Evolutionary conservation across 2,329 filamentous ascomycete species (phyloP), one percentile per base, ranked within the genome.

Genomic region (Cladosporium sp.): DNA sequence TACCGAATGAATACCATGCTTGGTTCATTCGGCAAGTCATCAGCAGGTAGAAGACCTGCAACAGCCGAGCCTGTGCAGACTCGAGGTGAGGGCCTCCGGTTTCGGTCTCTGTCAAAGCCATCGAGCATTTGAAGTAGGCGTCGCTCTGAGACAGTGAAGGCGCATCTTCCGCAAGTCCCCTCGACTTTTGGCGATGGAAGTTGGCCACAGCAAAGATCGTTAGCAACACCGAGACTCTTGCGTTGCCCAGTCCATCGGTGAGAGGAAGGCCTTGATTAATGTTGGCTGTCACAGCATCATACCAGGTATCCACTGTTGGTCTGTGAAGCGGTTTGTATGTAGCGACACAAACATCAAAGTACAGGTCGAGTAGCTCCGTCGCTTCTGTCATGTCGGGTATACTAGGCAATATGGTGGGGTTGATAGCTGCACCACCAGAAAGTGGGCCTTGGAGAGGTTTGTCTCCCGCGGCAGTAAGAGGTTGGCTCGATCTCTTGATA

Each of bases 321-420:
- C 78, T 68, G 57, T 83, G 79, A 17, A 83, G 58, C 50, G 82
- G 79, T 3, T 80, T 73, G 56, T 83, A 81, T 0, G 80, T 83
- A 0, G 80, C 78, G 17, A 80, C 78, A 6, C 78, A 80, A 51
- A 79, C 80, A 41, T 83, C 79, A 54, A 83, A 83, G 48, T 83
- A 83, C 6, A 79, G 67, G 7, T 71, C 68, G 4, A 83, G 64
- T 2, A 81, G 58, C 18, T 73, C 70, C 62, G 67, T 47, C 29
- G 73, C 67, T 39, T 72, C 29, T 3, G 3, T 4, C 7, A 6
- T 43, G 7, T 50, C 40, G 2, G 47, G 47, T 49, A 4, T 72
- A 69, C 47, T 80, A 49, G 42, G 67, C 53, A 53, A 74, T 64
- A 3, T 62, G 59, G 4, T 60, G 54, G 20, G 69, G 64, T 8